phyloP scores from a whole-genome alignment of 2,329 filamentous ascomycete genomes.

The Rhinocladiella similis region DNA sequence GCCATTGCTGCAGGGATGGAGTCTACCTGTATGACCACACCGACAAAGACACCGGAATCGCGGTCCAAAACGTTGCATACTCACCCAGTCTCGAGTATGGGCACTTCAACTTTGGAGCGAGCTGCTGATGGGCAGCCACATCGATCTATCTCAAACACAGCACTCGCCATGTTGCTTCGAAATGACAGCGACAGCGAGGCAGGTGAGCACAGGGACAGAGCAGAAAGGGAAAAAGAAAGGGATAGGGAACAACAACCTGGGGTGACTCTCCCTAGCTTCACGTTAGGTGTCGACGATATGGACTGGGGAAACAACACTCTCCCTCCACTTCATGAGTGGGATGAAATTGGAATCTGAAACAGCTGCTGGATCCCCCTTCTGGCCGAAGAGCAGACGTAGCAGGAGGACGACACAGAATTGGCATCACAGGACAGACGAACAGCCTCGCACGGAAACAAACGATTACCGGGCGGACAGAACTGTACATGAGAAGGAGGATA shows the following conservation, averaged over 20 bases:
- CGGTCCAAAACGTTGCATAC: not conserved
- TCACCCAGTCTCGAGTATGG: not conserved
- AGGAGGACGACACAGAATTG: not conserved
- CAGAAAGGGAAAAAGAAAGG: slow-evolving; percentile 11
- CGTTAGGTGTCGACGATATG: slow-evolving; percentile 24
- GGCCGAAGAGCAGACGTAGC: not conserved
- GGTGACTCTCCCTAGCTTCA: slow-evolving; percentile 28
- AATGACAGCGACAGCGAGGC: slow-evolving; percentile 6
- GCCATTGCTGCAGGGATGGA: not conserved
- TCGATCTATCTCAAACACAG: slow-evolving; percentile 1
- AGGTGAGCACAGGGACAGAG: slow-evolving; percentile 6
- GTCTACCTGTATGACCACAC: not conserved
- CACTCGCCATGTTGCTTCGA: slow-evolving; percentile 14
- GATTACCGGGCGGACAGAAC: not conserved
- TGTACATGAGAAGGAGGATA: not conserved
- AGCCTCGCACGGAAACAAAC: not conserved
- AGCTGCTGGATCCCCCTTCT: too few relatives aligned
- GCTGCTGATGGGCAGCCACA: slow-evolving; percentile 5
- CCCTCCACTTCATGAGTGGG: slow-evolving; percentile 29
- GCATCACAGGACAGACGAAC: not conserved
- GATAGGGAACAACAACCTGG: slow-evolving; percentile 16
- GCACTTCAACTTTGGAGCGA: slow-evolving; percentile 1
- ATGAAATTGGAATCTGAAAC: slow-evolving; percentile 22
- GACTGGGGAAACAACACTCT: slow-evolving; percentile 28
- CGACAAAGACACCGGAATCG: not conserved